These are phyloP conservation scores for Globisporangium abappressorium DNA, from an alignment of 352 stramenopile genomes.

Conservation along the genomic window DNA sequence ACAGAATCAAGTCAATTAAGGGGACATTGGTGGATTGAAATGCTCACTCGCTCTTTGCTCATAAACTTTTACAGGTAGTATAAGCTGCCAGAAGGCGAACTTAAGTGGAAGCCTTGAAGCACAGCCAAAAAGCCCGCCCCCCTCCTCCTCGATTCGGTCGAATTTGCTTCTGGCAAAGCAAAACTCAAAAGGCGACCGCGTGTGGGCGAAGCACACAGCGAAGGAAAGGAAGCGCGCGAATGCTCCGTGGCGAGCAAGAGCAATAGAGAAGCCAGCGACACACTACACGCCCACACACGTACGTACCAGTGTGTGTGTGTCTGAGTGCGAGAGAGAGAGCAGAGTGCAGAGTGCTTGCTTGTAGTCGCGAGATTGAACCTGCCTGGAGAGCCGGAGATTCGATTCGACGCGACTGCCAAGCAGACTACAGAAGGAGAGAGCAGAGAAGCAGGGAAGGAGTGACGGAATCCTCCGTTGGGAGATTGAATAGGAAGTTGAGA, in stretches of 20 bases:
- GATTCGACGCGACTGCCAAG: not conserved
- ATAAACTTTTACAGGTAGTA: too few relatives aligned
- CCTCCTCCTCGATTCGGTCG: not conserved
- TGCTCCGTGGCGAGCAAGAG: not conserved
- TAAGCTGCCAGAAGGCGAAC: too few relatives aligned
- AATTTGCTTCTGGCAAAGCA: slow-evolving; percentile 2
- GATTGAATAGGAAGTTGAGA: not conserved
- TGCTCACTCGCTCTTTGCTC: too few relatives aligned
- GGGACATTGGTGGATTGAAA: too few relatives aligned
- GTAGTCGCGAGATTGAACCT: not conserved
- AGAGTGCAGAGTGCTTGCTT: not conserved
- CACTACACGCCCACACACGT: not conserved
- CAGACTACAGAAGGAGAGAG: not conserved
- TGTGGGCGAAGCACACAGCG: not conserved
- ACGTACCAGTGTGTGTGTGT: too few relatives aligned
- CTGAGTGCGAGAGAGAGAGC: not conserved
- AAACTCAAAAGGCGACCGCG: not conserved
- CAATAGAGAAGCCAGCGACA: not conserved
- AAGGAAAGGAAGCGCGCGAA: not conserved
- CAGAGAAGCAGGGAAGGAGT: not conserved
- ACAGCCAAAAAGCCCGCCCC: too few relatives aligned
- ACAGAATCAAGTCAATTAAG: too few relatives aligned
- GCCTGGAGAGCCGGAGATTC: not conserved
- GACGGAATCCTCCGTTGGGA: not conserved
- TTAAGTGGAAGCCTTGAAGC: too few relatives aligned